Evolutionary conservation across 2,329 filamentous ascomycete genomes (phyloP), one percentile per base, ranked within the genome.

Genomic region (Xenosphaeropsis pyriputrescens): DNA sequence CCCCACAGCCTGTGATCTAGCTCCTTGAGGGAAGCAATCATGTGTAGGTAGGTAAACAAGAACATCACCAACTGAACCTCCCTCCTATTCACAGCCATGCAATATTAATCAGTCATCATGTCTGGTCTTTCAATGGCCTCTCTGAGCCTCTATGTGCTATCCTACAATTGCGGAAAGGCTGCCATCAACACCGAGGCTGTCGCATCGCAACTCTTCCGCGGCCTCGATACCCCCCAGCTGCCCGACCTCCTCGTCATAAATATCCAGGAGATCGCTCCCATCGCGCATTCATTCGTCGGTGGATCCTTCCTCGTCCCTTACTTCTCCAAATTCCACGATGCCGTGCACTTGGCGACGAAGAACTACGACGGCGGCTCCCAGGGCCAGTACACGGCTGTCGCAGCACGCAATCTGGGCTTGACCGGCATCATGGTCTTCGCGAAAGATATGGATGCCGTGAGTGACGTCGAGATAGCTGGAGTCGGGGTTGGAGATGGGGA

Each of bases 361-460:
- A 52, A 48, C 36, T 30, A 42, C 14, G 51, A 53, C 38, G 50
- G 51, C 41, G 49, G 53, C 14, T 39, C 40, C 5, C 42, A 44
- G 29, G 40, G 47, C 46, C 64, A 68, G 14, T 94, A 93, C 56
- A 73, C 75, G 30, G 73, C 84, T 39, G 61, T 94, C 18, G 65
- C 75, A 35, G 70, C 73, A 16, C 72, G 76, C 34, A 86, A 91
- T 56, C 71, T 88, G 35, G 89, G 91, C 46, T 85, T 95, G 77
- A 96, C 88, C 0, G 86, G 72, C 17, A 72, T 96, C 36, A 74
- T 96, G 67, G 68, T 95, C 14, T 94, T 94, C 55, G 81, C 79
- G 15, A 75, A 75, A 40, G 67, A 79, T 32, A 65, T 70, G 0
- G 58, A 67, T 7, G 65, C 69, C 17, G 63, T 95, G 37, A 62